These are phyloP conservation scores for Claviceps cyperi DNA, from an alignment of 2,329 filamentous ascomycete genomes.

Conservation along the genomic window DNA sequence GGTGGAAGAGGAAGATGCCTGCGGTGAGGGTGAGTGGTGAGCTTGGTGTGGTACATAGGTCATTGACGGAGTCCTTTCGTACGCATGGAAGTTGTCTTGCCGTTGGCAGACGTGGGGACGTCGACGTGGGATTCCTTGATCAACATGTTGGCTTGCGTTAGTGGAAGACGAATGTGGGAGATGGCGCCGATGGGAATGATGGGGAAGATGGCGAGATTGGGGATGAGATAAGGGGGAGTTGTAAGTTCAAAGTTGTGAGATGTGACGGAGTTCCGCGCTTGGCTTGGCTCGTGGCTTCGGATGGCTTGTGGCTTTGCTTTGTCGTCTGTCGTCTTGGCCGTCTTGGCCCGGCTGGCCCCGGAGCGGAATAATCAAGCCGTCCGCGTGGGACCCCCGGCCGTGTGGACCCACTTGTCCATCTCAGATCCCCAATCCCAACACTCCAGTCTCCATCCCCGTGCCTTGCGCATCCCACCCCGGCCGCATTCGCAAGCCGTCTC, in stretches of 20 bases:
- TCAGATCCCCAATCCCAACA: not conserved
- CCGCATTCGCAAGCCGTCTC: not conserved
- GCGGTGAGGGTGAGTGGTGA: conserved; percentile 5
- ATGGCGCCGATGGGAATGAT: not conserved
- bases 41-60: not conserved
- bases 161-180: not conserved
- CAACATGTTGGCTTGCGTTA: conserved; percentile 26
- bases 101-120: conserved; percentile 34
- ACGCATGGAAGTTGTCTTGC: conserved; percentile 42
- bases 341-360: not conserved
- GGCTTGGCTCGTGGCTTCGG: too few species aligned
- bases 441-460: not conserved
- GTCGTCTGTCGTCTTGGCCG: too few species aligned
- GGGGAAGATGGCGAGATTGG: not conserved
- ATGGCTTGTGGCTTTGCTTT: too few species aligned
- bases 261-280: too few species aligned
- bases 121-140: conserved; percentile 39
- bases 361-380: conserved; percentile 4
- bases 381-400: not conserved
- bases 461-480: not conserved
- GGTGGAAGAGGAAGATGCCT: conserved; percentile 87
- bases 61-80: conserved; percentile 6
- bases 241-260: too few species aligned
- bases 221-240: too few species aligned
- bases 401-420: not conserved